Conservation (phyloP, 352 stramenopile species). For the Pythium periplocum region DNA sequence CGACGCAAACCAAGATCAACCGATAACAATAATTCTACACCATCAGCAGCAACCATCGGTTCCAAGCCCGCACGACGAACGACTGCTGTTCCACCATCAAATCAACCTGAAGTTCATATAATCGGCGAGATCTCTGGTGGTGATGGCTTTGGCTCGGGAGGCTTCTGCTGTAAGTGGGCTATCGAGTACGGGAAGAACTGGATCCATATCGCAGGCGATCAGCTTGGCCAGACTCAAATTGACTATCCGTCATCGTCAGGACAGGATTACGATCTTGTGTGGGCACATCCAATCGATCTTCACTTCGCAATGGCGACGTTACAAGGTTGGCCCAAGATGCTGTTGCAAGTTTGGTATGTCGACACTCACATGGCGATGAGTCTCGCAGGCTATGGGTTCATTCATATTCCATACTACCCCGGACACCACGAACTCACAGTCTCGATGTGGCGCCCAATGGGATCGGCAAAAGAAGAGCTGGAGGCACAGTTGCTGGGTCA, state of each 20-base stretch:
- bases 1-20: conserved; percentile 3
- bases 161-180: conserved; percentile 63
- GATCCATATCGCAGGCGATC: conserved; percentile 51
- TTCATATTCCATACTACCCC: conserved; percentile 43
- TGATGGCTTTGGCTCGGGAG: conserved; percentile 35
- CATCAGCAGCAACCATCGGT: background rate
- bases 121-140: conserved; percentile 61
- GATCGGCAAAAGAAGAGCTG: conserved; percentile 41
- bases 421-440: conserved; percentile 44
- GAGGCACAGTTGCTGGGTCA: conserved; percentile 39
- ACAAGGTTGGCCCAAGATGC: conserved; percentile 55
- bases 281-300: conserved; percentile 63
- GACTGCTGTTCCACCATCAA: conserved; percentile 23
- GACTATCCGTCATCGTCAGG: conserved; percentile 34
- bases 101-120: conserved; percentile 66
- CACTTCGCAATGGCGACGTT: conserved; percentile 55
- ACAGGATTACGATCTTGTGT: conserved; percentile 27
- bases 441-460: conserved; percentile 56
- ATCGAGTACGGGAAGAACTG: conserved; percentile 56
- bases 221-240: conserved; percentile 58
- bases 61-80: background rate
- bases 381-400: conserved; percentile 53
- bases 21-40: too few species aligned
- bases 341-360: conserved; percentile 60
- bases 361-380: conserved; percentile 44